These are phyloP conservation scores for Globisporangium radiosum DNA, from an alignment of 352 stramenopile species.

Conservation along the genomic window DNA sequence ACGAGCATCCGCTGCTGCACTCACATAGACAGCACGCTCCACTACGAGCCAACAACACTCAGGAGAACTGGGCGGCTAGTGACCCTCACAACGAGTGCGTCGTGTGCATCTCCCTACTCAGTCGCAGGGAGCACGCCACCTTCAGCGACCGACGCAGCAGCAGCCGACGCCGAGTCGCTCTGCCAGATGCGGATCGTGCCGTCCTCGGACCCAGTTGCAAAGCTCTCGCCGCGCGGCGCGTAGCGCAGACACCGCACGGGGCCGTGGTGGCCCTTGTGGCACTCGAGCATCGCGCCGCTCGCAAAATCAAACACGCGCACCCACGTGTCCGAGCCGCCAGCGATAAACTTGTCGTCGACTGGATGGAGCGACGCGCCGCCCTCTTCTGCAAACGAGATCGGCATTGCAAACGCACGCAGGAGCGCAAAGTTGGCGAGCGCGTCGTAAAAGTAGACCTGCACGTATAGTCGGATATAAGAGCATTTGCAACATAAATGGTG, in stretches of 20 bases:
- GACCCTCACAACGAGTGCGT: too few species aligned
- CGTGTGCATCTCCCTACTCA: slow-evolving; percentile 3
- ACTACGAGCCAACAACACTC: too few species aligned
- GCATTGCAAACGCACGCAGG: slow-evolving; percentile 72
- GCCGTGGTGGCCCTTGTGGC: slow-evolving; percentile 97
- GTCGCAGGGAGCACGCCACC: slow-evolving; percentile 8
- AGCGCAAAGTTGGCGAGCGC: slow-evolving; percentile 49
- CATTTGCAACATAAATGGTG: too few species aligned
- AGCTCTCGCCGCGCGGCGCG: slow-evolving; percentile 88
- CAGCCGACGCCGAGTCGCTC: slow-evolving; percentile 59
- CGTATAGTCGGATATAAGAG: too few species aligned
- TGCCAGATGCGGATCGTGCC: slow-evolving; percentile 97
- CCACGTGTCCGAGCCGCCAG: slow-evolving; percentile 93
- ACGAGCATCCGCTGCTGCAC: too few species aligned
- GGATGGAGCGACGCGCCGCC: slow-evolving; percentile 87
- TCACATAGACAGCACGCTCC: too few species aligned
- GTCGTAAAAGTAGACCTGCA: slow-evolving; percentile 93
- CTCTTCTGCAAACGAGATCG: slow-evolving; percentile 89
- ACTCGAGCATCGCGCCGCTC: slow-evolving; percentile 90
- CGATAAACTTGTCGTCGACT: slow-evolving; percentile 82
- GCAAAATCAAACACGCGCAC: slow-evolving; percentile 95
- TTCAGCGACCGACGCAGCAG: slow-evolving; percentile 54
- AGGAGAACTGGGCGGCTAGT: too few species aligned
- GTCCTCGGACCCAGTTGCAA: slow-evolving; percentile 96
- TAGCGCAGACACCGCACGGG: slow-evolving; percentile 96